Evolutionary conservation across 106 monocot species (phyloP).

Genomic region (Cymbidium sinense): DNA sequence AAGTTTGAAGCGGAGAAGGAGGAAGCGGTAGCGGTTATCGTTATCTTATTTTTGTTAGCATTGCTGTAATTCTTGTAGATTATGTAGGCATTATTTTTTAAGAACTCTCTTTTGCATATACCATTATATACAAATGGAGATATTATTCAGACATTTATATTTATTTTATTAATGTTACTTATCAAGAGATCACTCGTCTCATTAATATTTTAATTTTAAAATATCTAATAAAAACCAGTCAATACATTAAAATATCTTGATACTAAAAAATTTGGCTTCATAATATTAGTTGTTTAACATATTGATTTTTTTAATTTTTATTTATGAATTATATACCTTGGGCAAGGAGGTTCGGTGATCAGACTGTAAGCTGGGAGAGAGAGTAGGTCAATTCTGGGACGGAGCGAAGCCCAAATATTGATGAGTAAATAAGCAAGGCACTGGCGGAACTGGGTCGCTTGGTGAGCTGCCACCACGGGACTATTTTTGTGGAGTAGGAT

Average conservation of each 20-base stretch:
- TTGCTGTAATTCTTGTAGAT: slow-evolving; percentile 20
- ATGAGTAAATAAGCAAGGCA: slow-evolving; percentile 32
- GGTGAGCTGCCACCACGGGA: slow-evolving; percentile 14
- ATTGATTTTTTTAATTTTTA: too few relatives aligned
- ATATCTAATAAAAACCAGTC: too few relatives aligned
- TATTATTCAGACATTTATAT: too few relatives aligned
- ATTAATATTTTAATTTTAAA: too few relatives aligned
- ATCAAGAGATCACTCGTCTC: too few relatives aligned
- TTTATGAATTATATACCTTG: background rate
- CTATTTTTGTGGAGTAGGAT: too few relatives aligned
- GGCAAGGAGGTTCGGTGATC: slow-evolving; percentile 17
- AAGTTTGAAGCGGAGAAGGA: slow-evolving; percentile 32
- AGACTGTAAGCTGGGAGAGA: slow-evolving; percentile 35
- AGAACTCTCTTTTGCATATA: slow-evolving; percentile 16
- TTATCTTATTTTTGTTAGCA: slow-evolving; percentile 34
- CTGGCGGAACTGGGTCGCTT: slow-evolving; percentile 26
- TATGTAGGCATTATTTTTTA: slow-evolving; percentile 15
- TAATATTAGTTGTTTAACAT: too few relatives aligned
- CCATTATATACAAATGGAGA: too few relatives aligned
- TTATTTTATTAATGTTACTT: too few relatives aligned
- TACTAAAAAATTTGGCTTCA: background rate
- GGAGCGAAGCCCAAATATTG: too few relatives aligned
- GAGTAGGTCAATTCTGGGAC: too few relatives aligned
- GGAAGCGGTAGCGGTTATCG: slow-evolving; percentile 19
- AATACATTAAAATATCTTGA: too few relatives aligned